Evolutionary conservation across 192 early-diverging fungal species (phyloP), one percentile per base, ranked within the genome.

Genomic region (Coemansia sp.): DNA sequence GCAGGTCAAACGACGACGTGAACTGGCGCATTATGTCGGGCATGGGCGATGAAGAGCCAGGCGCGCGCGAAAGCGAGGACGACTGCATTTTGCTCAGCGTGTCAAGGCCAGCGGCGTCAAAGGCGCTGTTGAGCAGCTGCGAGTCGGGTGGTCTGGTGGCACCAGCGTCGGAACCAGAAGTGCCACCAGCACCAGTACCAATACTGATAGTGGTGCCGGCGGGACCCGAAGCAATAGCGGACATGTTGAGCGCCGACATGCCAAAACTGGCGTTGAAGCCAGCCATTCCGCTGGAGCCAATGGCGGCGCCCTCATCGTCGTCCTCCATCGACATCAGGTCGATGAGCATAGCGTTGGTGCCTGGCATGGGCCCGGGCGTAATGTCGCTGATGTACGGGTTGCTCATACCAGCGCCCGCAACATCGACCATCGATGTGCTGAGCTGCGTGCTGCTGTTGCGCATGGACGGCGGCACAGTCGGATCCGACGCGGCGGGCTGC

Each of bases 241-340:
- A 70, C 60, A 82, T 66, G 45, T 75, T 82, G 71, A 82, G 76
- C 4, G 67, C 79, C 6, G 74, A 72, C 61, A 72, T 47, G 26
- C 80, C 78, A 72, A 78, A 84, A 71, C 71, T 84, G 52, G 74
- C 74, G 39, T 74, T 77, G 60, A 84, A 84, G 11, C 82, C 82
- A 49, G 71, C 67, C 82, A 84, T 80, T 21, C 82, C 82, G 22
- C 77, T 74, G 40, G 74, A 68, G 57, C 73, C 65, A 56, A 76
- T 68, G 15, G 59, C 74, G 45, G 46, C 54, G 62, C 65, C 49
- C n/a, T 54, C 70, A 5, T 82, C 73, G 46, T 83, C 79, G 69
- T 81, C 74, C 36, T 76, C 83, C 82, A 76, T 77, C 15, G 74
- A 71, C 74, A 84, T 76, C 63, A 84, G 66, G 59, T 84, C 82